These are phyloP conservation scores for Fusarium sp. DNA, from an alignment of 2,329 filamentous ascomycete species.

Conservation along the genomic window DNA sequence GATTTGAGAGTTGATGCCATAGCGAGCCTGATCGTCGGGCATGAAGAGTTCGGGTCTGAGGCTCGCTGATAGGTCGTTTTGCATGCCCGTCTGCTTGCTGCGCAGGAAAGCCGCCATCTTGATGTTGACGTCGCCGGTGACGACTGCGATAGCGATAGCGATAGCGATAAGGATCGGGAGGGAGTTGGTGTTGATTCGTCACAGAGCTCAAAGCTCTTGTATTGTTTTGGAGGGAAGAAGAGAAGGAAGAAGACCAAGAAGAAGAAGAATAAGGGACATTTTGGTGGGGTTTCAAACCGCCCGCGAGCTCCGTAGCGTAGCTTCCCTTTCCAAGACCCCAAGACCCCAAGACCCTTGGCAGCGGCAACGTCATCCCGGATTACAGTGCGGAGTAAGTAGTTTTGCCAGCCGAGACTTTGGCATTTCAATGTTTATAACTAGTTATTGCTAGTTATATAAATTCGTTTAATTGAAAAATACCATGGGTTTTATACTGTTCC, in stretches of 20 bases:
- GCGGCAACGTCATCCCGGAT: constrained; percentile 33
- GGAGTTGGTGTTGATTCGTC: constrained; percentile 16
- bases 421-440: no score
- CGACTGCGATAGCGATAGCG: constrained; percentile 10
- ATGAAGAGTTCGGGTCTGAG: constrained; percentile 81
- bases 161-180: background rate
- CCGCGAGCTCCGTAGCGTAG: constrained; percentile 16
- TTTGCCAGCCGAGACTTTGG: background rate
- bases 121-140: constrained; percentile 23
- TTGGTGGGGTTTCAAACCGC: constrained; percentile 36
- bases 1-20: constrained; percentile 82
- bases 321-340: constrained; percentile 12
- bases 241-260: background rate
- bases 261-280: constrained; percentile 27
- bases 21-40: constrained; percentile 84
- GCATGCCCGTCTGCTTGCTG: constrained; percentile 92
- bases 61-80: constrained; percentile 87
- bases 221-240: background rate
- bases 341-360: constrained; percentile 32
- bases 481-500: background rate
- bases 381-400: constrained; percentile 12
- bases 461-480: background rate
- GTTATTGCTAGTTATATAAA: background rate
- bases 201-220: constrained; percentile 27
- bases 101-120: constrained; percentile 87